Evolutionary conservation across 805 yeast species (phyloP).

Genomic region (Candida railenensis): DNA sequence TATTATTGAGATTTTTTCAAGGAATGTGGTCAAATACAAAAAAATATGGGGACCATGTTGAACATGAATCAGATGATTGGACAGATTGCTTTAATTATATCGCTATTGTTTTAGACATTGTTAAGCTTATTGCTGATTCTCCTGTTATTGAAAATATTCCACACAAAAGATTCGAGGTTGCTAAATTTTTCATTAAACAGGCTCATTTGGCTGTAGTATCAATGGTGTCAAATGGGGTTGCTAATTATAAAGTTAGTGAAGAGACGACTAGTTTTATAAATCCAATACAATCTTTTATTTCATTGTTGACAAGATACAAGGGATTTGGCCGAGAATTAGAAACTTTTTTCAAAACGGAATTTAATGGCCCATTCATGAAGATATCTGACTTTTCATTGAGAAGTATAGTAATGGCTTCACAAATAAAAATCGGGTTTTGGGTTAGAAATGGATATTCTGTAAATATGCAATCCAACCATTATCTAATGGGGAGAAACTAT

Average conservation of each 20-base stretch:
- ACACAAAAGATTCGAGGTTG: not conserved
- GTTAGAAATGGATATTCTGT: constrained; percentile 66
- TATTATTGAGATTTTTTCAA: constrained; percentile 55
- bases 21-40: constrained; percentile 56
- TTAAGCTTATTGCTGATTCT: constrained; percentile 30
- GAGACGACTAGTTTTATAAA: constrained; percentile 56
- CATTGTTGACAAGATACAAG: constrained; percentile 39
- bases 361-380: constrained; percentile 35
- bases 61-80: constrained; percentile 45
- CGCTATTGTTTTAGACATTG: constrained; percentile 41
- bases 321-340: constrained; percentile 15
- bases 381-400: constrained; percentile 60
- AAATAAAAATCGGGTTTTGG: constrained; percentile 68
- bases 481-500: constrained; percentile 45
- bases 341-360: constrained; percentile 12
- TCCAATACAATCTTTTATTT: constrained; percentile 58
- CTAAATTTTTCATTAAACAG: not conserved
- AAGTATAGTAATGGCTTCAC: constrained; percentile 59
- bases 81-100: constrained; percentile 50
- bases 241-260: constrained; percentile 43
- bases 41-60: constrained; percentile 69
- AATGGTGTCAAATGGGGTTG: constrained; percentile 26
- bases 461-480: constrained; percentile 44
- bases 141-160: constrained; percentile 5
- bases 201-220: constrained; percentile 15